phyloP scores from a whole-genome alignment of 257 asterid genomes.

The Solanum neorickii region DNA sequence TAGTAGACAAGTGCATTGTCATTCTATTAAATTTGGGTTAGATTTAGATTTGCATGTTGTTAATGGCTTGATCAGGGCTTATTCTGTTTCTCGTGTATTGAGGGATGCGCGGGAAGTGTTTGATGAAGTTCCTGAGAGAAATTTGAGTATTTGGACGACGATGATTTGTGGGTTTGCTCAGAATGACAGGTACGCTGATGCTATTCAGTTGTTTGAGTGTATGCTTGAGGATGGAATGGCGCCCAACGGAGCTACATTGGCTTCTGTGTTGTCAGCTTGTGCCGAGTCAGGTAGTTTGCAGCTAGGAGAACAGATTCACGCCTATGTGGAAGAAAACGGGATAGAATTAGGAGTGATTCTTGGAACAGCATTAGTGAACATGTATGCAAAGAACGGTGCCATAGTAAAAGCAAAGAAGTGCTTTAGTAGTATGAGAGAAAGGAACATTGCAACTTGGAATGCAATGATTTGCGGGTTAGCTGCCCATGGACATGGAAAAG shows the following conservation, averaged over 20 bases:
- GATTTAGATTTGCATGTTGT: constrained; percentile 48
- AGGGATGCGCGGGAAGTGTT: constrained; percentile 47
- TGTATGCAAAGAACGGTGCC: constrained; percentile 80
- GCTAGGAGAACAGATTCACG: constrained; percentile 58
- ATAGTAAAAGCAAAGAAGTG: constrained; percentile 41
- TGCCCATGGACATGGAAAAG: constrained; percentile 58
- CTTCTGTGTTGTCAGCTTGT: constrained; percentile 74
- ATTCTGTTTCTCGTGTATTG: constrained; percentile 40
- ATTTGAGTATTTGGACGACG: constrained; percentile 67
- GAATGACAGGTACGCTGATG: constrained; percentile 28
- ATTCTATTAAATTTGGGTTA: constrained; percentile 48
- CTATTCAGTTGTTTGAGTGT: constrained; percentile 40
- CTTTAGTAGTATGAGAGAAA: constrained; percentile 38
- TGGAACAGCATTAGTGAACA: constrained; percentile 80
- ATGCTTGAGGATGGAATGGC: constrained; percentile 48
- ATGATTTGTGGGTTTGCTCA: constrained; percentile 81
- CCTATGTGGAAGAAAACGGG: constrained; percentile 36
- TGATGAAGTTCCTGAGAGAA: constrained; percentile 39
- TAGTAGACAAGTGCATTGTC: constrained; percentile 49
- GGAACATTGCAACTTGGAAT: constrained; percentile 73
- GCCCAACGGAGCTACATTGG: constrained; percentile 45
- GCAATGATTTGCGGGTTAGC: constrained; percentile 82
- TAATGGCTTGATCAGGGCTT: constrained; percentile 49
- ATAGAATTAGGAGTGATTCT: constrained; percentile 52
- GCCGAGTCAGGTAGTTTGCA: constrained; percentile 68